phyloP scores from a whole-genome alignment of 805 yeast genomes.

The Lipomyces yamadae region DNA sequence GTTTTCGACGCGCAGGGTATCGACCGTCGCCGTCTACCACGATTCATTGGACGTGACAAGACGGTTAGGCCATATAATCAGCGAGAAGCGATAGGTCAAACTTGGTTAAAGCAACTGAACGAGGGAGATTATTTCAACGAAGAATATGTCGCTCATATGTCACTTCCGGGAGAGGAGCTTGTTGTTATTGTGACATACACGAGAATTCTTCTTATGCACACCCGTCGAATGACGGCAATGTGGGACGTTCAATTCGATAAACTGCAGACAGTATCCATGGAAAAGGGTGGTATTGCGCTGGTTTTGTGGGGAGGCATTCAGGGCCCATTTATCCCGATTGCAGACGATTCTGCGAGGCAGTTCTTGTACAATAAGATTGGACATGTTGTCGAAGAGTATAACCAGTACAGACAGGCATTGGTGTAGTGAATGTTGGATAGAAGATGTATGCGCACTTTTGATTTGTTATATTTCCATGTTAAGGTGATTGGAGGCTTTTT shows the following conservation, averaged over 20 bases:
- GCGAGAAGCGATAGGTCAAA: constrained; percentile 92
- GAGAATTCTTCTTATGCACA: constrained; percentile 68
- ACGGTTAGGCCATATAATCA: constrained; percentile 75
- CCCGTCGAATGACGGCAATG: constrained; percentile 61
- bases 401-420: constrained; percentile 44
- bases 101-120: constrained; percentile 80
- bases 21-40: constrained; percentile 79
- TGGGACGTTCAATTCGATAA: constrained; percentile 75
- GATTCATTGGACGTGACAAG: constrained; percentile 72
- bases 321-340: constrained; percentile 81
- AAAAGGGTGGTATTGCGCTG: constrained; percentile 76
- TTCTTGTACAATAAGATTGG: constrained; percentile 74
- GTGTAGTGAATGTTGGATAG: constrained; percentile 10
- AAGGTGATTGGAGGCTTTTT: too few relatives aligned
- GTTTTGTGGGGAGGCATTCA: constrained; percentile 59
- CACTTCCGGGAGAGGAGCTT: constrained; percentile 78
- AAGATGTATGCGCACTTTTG: neutral
- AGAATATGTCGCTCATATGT: constrained; percentile 80
- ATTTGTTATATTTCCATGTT: too few relatives aligned
- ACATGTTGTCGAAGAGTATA: constrained; percentile 79
- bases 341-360: constrained; percentile 64
- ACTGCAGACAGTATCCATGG: constrained; percentile 73
- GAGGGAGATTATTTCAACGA: constrained; percentile 80
- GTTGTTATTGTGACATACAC: constrained; percentile 76
- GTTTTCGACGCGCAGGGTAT: constrained; percentile 80